Evolutionary conservation across 2,329 filamentous ascomycete species (phyloP).

Genomic region (Colletotrichum lindemuthianum): DNA sequence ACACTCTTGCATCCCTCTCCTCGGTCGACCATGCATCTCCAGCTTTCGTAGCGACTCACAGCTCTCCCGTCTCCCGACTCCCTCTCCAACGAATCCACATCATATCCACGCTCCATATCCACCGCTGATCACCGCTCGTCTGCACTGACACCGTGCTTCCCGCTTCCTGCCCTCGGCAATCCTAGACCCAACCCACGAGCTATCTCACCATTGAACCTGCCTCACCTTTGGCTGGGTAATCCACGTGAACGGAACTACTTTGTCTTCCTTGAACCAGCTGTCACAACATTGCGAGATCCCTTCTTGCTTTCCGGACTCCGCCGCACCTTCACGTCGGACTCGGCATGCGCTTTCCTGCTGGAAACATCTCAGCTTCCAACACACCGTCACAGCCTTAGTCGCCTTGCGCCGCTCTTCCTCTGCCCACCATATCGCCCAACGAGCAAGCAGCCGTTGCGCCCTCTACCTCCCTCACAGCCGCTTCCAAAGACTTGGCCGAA

Average conservation of each 20-base stretch:
- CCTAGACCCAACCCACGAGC: conserved; percentile 17
- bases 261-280: too few relatives aligned
- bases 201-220: neutral
- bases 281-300: neutral
- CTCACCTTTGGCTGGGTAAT: neutral
- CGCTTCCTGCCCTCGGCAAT: conserved; percentile 2
- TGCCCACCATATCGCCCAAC: conserved; percentile 8
- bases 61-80: conserved; percentile 1
- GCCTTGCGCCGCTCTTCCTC: conserved; percentile 15
- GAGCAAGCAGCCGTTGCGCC: conserved; percentile 19
- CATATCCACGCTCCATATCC: conserved; percentile 4
- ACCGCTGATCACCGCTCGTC: conserved; percentile 2
- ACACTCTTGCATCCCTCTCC: conserved; percentile 1
- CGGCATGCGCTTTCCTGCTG: conserved; percentile 27
- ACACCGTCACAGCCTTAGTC: conserved; percentile 8
- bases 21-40: conserved; percentile 26
- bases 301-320: neutral
- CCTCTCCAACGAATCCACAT: conserved; percentile 12
- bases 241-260: too few relatives aligned
- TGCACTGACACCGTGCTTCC: conserved; percentile 14
- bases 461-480: conserved; percentile 14
- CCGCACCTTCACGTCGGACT: conserved; percentile 1
- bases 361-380: conserved; percentile 11
- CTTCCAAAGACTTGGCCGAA: conserved; percentile 6
- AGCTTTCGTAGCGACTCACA: conserved; percentile 26